Evolutionary conservation across 129 eudicot genomes (phyloP).

Genomic region (Mikania micrantha): DNA sequence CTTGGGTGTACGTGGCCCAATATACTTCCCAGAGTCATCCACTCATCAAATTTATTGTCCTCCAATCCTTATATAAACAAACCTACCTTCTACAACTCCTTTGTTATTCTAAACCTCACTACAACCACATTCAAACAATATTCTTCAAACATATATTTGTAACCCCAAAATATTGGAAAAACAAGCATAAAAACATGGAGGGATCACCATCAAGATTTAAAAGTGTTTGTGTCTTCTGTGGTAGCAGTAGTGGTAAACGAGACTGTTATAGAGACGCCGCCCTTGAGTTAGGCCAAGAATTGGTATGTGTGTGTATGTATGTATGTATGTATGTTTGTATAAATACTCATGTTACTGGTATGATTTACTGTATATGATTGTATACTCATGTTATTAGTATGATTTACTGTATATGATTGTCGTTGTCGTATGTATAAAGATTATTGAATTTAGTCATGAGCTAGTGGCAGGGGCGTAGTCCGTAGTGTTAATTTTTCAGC

Average conservation of each 20-base stretch:
- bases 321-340: neutral
- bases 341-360: too few species aligned
- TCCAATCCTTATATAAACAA: constrained; percentile 25
- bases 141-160: neutral
- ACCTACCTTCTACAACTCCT: constrained; percentile 22
- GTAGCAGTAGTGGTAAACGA: constrained; percentile 63
- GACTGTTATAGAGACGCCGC: constrained; percentile 66
- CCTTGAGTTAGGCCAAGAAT: constrained; percentile 51
- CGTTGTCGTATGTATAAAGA: too few species aligned
- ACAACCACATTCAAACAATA: constrained; percentile 12
- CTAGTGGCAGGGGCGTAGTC: too few species aligned
- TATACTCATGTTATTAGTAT: too few species aligned
- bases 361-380: too few species aligned
- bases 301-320: constrained; percentile 41
- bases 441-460: neutral
- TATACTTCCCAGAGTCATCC: constrained; percentile 26
- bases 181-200: constrained; percentile 23
- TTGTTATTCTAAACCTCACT: constrained; percentile 2
- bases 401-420: too few species aligned
- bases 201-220: constrained; percentile 48
- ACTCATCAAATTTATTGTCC: neutral
- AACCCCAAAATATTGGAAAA: constrained; percentile 15
- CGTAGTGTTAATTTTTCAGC: too few species aligned
- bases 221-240: constrained; percentile 65
- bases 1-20: constrained; percentile 28